Conservation (phyloP, 2,329 filamentous ascomycete genomes). For the Chaetomiaceae sp. region DNA sequence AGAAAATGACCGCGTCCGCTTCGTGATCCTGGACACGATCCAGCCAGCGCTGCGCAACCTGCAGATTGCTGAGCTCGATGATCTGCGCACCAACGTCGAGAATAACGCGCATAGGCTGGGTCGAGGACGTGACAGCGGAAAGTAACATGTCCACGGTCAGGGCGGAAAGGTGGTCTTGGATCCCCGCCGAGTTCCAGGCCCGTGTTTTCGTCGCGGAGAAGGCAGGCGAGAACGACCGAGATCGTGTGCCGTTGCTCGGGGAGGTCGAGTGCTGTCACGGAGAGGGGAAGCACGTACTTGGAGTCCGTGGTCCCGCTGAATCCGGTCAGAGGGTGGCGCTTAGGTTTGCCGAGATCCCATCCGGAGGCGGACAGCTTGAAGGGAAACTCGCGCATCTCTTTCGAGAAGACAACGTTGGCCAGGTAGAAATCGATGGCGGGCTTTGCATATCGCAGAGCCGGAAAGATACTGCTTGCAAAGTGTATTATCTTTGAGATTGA, state of each 20-base stretch:
- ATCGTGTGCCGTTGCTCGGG: constrained; percentile 57
- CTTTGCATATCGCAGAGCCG: constrained; percentile 47
- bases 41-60: constrained; percentile 51
- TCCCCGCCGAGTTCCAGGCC: constrained; percentile 37
- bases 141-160: constrained; percentile 49
- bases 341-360: constrained; percentile 52
- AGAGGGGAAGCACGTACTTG: constrained; percentile 53
- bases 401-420: constrained; percentile 60
- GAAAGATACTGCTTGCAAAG: constrained; percentile 50
- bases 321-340: constrained; percentile 52
- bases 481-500: constrained; percentile 54
- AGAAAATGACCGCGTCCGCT: constrained; percentile 51
- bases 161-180: constrained; percentile 28
- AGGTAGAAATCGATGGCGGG: constrained; percentile 55
- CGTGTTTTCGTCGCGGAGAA: constrained; percentile 49
- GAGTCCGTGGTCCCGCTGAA: constrained; percentile 72
- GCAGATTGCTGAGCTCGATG: constrained; percentile 48
- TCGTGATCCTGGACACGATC: constrained; percentile 21
- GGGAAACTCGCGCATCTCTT: constrained; percentile 59
- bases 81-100: constrained; percentile 63
- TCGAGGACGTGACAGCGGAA: constrained; percentile 35
- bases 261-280: constrained; percentile 59
- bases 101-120: constrained; percentile 46
- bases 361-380: constrained; percentile 60
- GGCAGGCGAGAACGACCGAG: constrained; percentile 56